Percentiles rank a stretch among this genome's conserved stretches.
Conservation (phyloP, 352 stramenopile genomes). For the Globisporangium splendens region DNA sequence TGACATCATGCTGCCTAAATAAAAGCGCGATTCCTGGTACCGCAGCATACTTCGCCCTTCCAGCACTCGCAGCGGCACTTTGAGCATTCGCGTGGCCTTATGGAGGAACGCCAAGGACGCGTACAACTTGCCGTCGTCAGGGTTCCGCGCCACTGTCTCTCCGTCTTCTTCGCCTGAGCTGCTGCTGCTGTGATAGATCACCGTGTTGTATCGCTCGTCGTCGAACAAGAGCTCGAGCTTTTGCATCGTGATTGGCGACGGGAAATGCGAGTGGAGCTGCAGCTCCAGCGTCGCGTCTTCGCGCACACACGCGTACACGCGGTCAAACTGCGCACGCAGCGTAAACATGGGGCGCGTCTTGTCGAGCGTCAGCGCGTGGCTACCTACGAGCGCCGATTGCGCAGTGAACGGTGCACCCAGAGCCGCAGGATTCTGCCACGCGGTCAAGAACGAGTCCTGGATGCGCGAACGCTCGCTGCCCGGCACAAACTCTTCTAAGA, state of each 20-base stretch:
- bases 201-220: slow-evolving; percentile 69
- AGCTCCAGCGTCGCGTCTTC: slow-evolving; percentile 56
- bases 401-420: slow-evolving; percentile 38
- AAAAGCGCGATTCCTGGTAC: slow-evolving; percentile 66
- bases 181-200: slow-evolving; percentile 39
- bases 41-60: slow-evolving; percentile 49
- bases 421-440: slow-evolving; percentile 47
- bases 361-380: slow-evolving; percentile 50
- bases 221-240: slow-evolving; percentile 75
- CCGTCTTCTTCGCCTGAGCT: not conserved
- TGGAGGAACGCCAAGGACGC: slow-evolving; percentile 48
- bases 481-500: slow-evolving; percentile 68
- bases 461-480: slow-evolving; percentile 44
- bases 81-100: slow-evolving; percentile 30
- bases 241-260: slow-evolving; percentile 41
- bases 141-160: slow-evolving; percentile 10
- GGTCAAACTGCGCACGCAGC: slow-evolving; percentile 53
- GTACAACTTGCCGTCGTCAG: slow-evolving; percentile 34
- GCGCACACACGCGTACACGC: slow-evolving; percentile 61
- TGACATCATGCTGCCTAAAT: slow-evolving; percentile 22
- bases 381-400: slow-evolving; percentile 33
- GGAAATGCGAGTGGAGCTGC: slow-evolving; percentile 53
- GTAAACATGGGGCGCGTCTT: slow-evolving; percentile 46
- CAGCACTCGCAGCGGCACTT: slow-evolving; percentile 48
- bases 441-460: slow-evolving; percentile 58